Base-by-base conservation (phyloP, 2,329 filamentous ascomycete genomes). In the Nigrograna mackinnonii region DNA sequence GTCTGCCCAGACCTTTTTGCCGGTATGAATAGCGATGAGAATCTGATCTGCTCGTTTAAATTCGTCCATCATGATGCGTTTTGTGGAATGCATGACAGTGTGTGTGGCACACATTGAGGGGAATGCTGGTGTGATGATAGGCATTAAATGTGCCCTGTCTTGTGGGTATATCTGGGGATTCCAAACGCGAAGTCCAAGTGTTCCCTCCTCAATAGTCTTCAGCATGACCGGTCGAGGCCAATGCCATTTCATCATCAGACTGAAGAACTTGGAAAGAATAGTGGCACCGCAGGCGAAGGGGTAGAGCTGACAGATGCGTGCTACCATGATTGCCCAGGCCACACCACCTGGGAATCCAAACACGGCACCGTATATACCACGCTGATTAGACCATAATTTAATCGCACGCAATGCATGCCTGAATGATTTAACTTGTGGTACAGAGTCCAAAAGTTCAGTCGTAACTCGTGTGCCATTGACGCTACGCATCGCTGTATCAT, bases 61-160 rank as follows among this genome's bases (percentile, higher is more conserved):
- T 64, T 99, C 94, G 35, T 85, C 80, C 52, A 90, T 82, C 60
- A 99, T 91, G 37, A 96, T 83, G 5, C 81, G 76, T 74, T 91
- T 89, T 2, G 91, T 95, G 1, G 92, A 97, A 52, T 82, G 77
- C 3, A 88, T 91, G 47, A 99, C 86, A 60, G 96, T 97, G 74
- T 95, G 94, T 0, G 94, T 97, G 2, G 94, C 87, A 67, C 94
- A 97, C 91, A 96, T 97, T 37, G 91, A 95, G 3, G 94, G 94
- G 66, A 96, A 97, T 1, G 94, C 91, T 1, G 94, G 94, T 2
- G 94, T 99, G 61, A 99, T 97, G 68, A 99, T 89, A 20, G 94
- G 94, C 94, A 99, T 99, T 39, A 96, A 76, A 68, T 97, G 92
- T 54, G 84, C 88, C 32, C 82, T 82, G 67, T 97, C 94, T 41